Percentiles rank a stretch among this genome's conserved stretches.
Evolutionary conservation across 2,329 filamentous ascomycete species (phyloP).

Genomic region (Talaromyces rugulosus): DNA sequence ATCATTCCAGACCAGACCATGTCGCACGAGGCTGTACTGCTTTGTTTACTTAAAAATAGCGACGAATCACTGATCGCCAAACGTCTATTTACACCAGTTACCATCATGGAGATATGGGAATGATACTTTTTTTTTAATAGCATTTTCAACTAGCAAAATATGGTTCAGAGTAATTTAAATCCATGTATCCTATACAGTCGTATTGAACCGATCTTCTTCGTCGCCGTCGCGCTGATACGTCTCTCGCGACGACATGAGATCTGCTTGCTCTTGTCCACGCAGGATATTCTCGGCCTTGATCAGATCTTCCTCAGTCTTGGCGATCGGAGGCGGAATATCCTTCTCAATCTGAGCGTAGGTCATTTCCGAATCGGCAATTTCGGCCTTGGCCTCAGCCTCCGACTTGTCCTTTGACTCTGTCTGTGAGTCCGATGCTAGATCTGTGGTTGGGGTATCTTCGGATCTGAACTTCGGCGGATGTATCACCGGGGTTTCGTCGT

Average conservation of each 20-base stretch:
- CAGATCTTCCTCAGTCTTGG: conserved; percentile 30
- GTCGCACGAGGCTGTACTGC: neutral
- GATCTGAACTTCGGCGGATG: conserved; percentile 41
- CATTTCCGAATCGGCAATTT: conserved; percentile 5
- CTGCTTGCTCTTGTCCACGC: conserved; percentile 38
- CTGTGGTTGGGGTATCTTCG: neutral
- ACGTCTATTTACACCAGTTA: neutral
- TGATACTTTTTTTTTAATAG: neutral
- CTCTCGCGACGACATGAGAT: conserved; percentile 36
- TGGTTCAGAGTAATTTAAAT: neutral
- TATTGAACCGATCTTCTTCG: conserved; percentile 45
- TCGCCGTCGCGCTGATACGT: conserved; percentile 42
- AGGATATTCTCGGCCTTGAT: conserved; percentile 36
- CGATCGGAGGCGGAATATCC: conserved; percentile 14
- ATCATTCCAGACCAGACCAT: neutral
- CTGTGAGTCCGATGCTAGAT: neutral
- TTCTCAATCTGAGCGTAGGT: conserved; percentile 1
- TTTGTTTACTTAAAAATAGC: neutral
- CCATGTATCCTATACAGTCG: conserved; percentile 36
- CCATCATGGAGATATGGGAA: neutral
- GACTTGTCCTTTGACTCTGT: neutral
- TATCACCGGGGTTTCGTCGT: conserved; percentile 79
- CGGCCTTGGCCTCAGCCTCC: neutral
- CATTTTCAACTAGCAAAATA: neutral
- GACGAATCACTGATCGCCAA: neutral